Evolutionary conservation across 306 rosid species (phyloP).

Genomic region (Medicago truncatula): DNA sequence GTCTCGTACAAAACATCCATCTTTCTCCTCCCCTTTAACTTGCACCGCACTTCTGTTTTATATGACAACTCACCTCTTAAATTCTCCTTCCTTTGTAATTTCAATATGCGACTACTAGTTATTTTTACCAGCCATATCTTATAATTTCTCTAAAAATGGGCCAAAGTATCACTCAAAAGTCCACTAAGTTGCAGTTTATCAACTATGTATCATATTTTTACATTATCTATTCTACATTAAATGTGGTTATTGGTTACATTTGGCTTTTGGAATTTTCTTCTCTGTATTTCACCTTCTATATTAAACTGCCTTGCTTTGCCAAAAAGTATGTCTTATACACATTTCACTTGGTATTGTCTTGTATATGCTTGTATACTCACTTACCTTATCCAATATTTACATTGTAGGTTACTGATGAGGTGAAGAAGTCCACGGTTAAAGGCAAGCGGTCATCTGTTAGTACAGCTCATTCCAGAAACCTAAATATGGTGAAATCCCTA

Average conservation of each 20-base stretch:
- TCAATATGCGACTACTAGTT: neutral
- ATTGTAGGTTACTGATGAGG: slow-evolving; percentile 65
- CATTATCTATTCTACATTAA: slow-evolving; percentile 11
- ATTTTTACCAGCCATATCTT: too few species aligned
- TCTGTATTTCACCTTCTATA: slow-evolving; percentile 11
- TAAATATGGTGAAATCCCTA: slow-evolving; percentile 54
- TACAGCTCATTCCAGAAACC: slow-evolving; percentile 55
- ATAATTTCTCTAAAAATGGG: neutral
- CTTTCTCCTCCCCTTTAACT: too few species aligned
- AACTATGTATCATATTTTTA: slow-evolving; percentile 25
- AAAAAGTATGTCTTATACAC: slow-evolving; percentile 24
- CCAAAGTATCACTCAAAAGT: neutral
- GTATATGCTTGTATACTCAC: slow-evolving; percentile 36
- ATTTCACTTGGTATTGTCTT: slow-evolving; percentile 20
- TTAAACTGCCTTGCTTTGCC: slow-evolving; percentile 26
- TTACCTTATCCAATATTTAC: slow-evolving; percentile 41
- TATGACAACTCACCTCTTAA: too few species aligned
- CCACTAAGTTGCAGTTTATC: neutral
- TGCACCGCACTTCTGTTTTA: too few species aligned
- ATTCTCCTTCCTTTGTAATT: neutral
- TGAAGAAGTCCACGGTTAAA: slow-evolving; percentile 59
- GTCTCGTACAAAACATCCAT: too few species aligned
- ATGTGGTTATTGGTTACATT: slow-evolving; percentile 19
- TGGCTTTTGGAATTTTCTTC: slow-evolving; percentile 18
- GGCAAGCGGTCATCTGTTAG: slow-evolving; percentile 71